These are phyloP conservation scores for Termitomyces sp. DNA, from an alignment of 1,284 basidiomycete species.

Conservation along the genomic window DNA sequence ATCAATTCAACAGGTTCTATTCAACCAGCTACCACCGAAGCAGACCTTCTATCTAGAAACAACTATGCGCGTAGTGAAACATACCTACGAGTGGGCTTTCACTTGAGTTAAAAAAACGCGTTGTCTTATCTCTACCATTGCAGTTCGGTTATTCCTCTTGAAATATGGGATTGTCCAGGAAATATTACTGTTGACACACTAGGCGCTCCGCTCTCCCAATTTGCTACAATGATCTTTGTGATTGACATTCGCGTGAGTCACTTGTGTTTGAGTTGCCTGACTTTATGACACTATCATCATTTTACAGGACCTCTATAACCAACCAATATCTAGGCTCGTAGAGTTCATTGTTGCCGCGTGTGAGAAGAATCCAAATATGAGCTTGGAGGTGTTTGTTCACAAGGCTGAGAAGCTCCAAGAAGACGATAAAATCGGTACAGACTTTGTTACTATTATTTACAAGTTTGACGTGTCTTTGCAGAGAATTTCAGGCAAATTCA, in stretches of 20 bases:
- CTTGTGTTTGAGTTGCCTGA: background rate
- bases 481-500: constrained; percentile 89
- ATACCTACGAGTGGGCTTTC: constrained; percentile 75
- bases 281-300: background rate
- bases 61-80: constrained; percentile 73
- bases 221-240: constrained; percentile 88
- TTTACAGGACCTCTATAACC: constrained; percentile 59
- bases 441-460: background rate
- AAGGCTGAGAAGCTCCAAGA: constrained; percentile 92
- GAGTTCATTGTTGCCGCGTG: constrained; percentile 73
- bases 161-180: constrained; percentile 95
- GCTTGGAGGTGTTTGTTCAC: constrained; percentile 93
- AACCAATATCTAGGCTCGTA: constrained; percentile 76
- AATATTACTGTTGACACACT: constrained; percentile 75
- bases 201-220: constrained; percentile 66
- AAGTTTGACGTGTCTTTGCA: constrained; percentile 25
- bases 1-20: constrained; percentile 87
- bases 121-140: constrained; percentile 8
- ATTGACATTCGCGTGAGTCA: constrained; percentile 87
- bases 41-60: constrained; percentile 92
- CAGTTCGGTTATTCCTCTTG: constrained; percentile 88
- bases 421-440: constrained; percentile 85
- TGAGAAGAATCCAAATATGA: constrained; percentile 72
- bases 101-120: background rate
- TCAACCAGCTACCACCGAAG: constrained; percentile 79